Evolutionary conservation across 2,329 filamentous ascomycete species (phyloP).

Genomic region (Colletotrichum sp.): DNA sequence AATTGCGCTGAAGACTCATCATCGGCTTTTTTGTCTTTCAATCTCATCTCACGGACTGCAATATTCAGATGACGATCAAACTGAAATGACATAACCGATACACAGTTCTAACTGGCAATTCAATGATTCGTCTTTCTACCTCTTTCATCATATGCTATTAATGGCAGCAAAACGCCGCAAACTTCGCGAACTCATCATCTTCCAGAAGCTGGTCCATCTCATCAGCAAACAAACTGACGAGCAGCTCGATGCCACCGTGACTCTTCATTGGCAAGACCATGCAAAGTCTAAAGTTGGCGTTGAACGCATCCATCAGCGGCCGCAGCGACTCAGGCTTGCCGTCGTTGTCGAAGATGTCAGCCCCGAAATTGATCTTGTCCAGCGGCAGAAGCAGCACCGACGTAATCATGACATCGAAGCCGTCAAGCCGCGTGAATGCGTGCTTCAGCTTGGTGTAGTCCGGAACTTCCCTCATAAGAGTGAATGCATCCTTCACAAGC

Average conservation of each 20-base stretch:
- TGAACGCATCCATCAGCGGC: conserved; percentile 29
- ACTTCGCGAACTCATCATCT: conserved; percentile 31
- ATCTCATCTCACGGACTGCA: background rate
- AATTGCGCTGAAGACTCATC: background rate
- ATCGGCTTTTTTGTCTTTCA: background rate
- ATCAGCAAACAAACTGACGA: conserved; percentile 30
- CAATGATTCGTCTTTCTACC: background rate
- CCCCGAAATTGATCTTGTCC: conserved; percentile 32
- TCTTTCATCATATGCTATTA: background rate
- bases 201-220: conserved; percentile 30
- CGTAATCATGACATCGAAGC: conserved; percentile 32
- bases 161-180: conserved; percentile 18
- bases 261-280: conserved; percentile 32
- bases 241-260: conserved; percentile 32
- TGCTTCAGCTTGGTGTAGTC: conserved; percentile 29
- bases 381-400: conserved; percentile 34
- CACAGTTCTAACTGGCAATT: background rate
- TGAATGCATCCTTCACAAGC: conserved; percentile 33
- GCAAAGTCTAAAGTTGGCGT: conserved; percentile 28
- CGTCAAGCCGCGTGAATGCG: conserved; percentile 30
- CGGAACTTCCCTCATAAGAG: conserved; percentile 27
- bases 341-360: conserved; percentile 27
- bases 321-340: conserved; percentile 32
- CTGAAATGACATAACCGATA: background rate
- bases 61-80: background rate